phyloP scores from a whole-genome alignment of 2,329 filamentous ascomycete genomes.

The Fusarium chlamydosporum region DNA sequence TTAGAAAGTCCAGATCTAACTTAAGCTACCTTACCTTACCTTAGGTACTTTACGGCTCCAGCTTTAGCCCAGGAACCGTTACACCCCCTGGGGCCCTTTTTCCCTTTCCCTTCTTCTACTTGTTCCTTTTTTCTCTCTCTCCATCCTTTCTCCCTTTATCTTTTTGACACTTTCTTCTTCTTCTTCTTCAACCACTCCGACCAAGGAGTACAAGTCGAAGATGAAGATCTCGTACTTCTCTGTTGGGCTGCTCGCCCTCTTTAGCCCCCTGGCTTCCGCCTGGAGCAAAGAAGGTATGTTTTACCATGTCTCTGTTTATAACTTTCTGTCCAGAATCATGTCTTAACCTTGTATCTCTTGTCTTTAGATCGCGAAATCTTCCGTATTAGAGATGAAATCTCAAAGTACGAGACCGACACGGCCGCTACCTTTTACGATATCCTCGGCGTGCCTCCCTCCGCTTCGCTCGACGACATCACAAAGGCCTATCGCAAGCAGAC shows the following conservation, averaged over 20 bases:
- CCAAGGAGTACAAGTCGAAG: slow-evolving; percentile 52
- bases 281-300: slow-evolving; percentile 88
- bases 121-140: slow-evolving; percentile 13
- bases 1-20: slow-evolving; percentile 27
- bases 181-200: slow-evolving; percentile 15
- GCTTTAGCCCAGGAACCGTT: slow-evolving; percentile 35
- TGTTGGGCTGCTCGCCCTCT: slow-evolving; percentile 76
- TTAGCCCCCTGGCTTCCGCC: slow-evolving; percentile 76
- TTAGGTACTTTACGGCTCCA: slow-evolving; percentile 11
- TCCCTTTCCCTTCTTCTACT: slow-evolving; percentile 7
- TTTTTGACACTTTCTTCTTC: slow-evolving; percentile 5
- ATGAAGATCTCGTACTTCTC: slow-evolving; percentile 81
- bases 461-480: slow-evolving; percentile 88
- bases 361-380: slow-evolving; percentile 94
- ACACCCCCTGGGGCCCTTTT: slow-evolving; percentile 21
- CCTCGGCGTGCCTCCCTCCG: slow-evolving; percentile 79
- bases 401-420: slow-evolving; percentile 79
- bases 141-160: slow-evolving; percentile 3
- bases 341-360: slow-evolving; percentile 19
- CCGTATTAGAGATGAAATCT: slow-evolving; percentile 89
- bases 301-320: neutral
- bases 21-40: neutral
- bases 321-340: slow-evolving; percentile 1
- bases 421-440: slow-evolving; percentile 96
- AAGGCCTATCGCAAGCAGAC: slow-evolving; percentile 95